phyloP scores from a whole-genome alignment of 1,284 basidiomycete genomes.

The Apiotrichum montevideense region DNA sequence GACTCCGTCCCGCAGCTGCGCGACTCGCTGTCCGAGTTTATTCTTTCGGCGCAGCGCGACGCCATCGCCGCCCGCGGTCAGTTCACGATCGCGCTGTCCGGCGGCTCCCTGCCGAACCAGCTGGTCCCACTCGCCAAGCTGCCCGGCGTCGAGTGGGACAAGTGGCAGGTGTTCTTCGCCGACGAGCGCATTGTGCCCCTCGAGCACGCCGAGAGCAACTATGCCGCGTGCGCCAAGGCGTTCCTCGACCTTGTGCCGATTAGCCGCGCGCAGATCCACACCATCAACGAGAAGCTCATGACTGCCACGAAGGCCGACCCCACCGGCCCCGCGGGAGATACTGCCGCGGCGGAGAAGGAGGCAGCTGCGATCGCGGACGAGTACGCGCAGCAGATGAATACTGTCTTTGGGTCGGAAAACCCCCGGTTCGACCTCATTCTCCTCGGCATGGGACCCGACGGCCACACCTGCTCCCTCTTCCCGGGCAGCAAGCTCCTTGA shows the following conservation, averaged over 20 bases:
- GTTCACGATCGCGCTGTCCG: constrained; percentile 89
- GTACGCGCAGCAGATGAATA: constrained; percentile 90
- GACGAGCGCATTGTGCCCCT: constrained; percentile 93
- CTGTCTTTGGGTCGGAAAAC: constrained; percentile 79
- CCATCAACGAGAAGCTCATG: constrained; percentile 66
- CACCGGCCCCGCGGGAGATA: constrained; percentile 46
- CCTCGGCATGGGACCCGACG: constrained; percentile 88
- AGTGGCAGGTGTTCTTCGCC: constrained; percentile 96
- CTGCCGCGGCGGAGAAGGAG: constrained; percentile 47
- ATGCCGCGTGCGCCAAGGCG: constrained; percentile 64
- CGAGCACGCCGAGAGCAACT: constrained; percentile 88
- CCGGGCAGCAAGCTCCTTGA: constrained; percentile 78
- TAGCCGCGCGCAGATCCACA: constrained; percentile 65
- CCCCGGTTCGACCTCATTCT: constrained; percentile 92
- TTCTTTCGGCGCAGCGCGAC: constrained; percentile 82
- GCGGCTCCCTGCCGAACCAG: constrained; percentile 84
- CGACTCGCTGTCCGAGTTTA: constrained; percentile 68
- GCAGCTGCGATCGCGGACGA: constrained; percentile 83
- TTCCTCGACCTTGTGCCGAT: constrained; percentile 83
- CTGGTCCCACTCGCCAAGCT: constrained; percentile 65
- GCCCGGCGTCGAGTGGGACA: constrained; percentile 78
- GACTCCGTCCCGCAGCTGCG: constrained; percentile 52
- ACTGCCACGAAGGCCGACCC: constrained; percentile 47
- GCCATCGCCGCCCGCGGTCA: constrained; percentile 78
- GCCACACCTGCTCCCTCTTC: constrained; percentile 96